Evolutionary conservation across 139 green algal genomes (phyloP).

Genomic region (Picochlorum sp.): DNA sequence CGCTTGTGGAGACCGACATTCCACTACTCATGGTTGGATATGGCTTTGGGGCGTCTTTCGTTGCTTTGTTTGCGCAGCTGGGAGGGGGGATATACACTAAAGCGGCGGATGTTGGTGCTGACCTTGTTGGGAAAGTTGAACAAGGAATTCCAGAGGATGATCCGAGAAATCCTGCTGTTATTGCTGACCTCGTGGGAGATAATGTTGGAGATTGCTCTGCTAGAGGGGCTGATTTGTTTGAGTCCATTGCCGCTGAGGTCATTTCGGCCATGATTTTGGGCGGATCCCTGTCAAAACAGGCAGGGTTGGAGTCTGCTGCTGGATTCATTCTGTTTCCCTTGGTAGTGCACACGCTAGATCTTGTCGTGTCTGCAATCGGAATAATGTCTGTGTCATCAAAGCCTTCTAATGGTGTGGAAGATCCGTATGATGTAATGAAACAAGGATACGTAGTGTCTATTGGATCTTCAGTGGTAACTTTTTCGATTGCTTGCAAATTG

Average conservation of each 20-base stretch:
- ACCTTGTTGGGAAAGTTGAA: slow-evolving; percentile 72
- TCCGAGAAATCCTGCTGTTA: slow-evolving; percentile 56
- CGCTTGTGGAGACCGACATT: not conserved
- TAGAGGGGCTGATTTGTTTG: slow-evolving; percentile 58
- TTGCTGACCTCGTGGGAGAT: slow-evolving; percentile 59
- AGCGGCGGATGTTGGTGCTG: slow-evolving; percentile 62
- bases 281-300: slow-evolving; percentile 38
- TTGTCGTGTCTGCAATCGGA: slow-evolving; percentile 43
- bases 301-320: slow-evolving; percentile 17
- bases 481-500: slow-evolving; percentile 3
- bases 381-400: slow-evolving; percentile 36
- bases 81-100: slow-evolving; percentile 71
- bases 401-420: slow-evolving; percentile 16
- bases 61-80: slow-evolving; percentile 58
- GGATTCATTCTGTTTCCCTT: slow-evolving; percentile 62
- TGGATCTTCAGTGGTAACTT: slow-evolving; percentile 7
- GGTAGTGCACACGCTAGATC: slow-evolving; percentile 51
- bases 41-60: slow-evolving; percentile 51
- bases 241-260: slow-evolving; percentile 34
- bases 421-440: slow-evolving; percentile 52
- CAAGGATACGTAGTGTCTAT: slow-evolving; percentile 31
- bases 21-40: slow-evolving; percentile 35
- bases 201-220: slow-evolving; percentile 62
- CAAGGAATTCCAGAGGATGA: slow-evolving; percentile 67
- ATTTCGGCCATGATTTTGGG: slow-evolving; percentile 41